These are phyloP conservation scores for Allium fistulosum DNA, from an alignment of 106 monocot genomes.

Conservation along the genomic window DNA sequence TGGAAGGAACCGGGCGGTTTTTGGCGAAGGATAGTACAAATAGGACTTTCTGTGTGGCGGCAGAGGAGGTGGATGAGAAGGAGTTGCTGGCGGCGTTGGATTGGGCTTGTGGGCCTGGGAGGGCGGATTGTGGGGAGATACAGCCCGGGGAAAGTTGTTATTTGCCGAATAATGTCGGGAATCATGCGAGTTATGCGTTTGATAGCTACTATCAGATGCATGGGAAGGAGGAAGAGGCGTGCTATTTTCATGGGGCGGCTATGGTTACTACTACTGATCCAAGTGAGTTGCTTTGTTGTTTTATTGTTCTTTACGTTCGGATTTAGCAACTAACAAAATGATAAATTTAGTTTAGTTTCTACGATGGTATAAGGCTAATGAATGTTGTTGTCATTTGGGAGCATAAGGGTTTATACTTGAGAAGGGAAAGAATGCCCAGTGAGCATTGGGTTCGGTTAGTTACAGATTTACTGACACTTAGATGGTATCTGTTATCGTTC, in stretches of 20 bases:
- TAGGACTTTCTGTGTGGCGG: constrained; percentile 77
- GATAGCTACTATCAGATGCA: constrained; percentile 85
- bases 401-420: neutral
- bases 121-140: constrained; percentile 67
- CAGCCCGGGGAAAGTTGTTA: constrained; percentile 89
- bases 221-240: constrained; percentile 57
- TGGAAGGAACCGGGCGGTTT: constrained; percentile 73
- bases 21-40: constrained; percentile 79
- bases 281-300: constrained; percentile 40
- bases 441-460: too few species aligned
- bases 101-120: constrained; percentile 94
- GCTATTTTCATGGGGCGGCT: constrained; percentile 87
- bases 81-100: constrained; percentile 83
- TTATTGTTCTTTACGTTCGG: neutral
- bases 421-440: neutral
- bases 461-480: too few species aligned
- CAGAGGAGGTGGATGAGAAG: constrained; percentile 40
- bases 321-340: neutral
- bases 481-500: too few species aligned
- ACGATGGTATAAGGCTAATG: neutral
- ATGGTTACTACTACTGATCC: constrained; percentile 97
- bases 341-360: neutral
- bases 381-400: neutral
- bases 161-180: constrained; percentile 53
- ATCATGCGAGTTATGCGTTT: constrained; percentile 85